These are phyloP conservation scores for Pichiaceae sp. DNA, from an alignment of 1,139 yeast species.

Conservation along the genomic window DNA sequence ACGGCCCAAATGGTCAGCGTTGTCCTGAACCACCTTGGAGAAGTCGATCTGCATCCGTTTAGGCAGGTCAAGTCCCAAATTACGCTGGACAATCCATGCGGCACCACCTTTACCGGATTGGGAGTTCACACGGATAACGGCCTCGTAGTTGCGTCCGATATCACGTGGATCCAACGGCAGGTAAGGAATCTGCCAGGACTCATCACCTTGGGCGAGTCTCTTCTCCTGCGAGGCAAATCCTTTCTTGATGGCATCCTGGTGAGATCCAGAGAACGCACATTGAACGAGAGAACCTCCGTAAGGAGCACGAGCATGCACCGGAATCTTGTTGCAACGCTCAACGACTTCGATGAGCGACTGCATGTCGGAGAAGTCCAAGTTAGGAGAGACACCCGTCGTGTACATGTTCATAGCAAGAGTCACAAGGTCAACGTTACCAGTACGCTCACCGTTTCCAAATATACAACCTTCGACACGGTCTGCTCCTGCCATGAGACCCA, in stretches of 20 bases:
- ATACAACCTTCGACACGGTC: slow-evolving; percentile 97
- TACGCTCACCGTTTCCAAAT: slow-evolving; percentile 97
- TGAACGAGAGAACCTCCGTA: slow-evolving; percentile 95
- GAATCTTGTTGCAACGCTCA: slow-evolving; percentile 92
- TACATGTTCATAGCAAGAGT: slow-evolving; percentile 92
- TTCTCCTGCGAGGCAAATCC: slow-evolving; percentile 65
- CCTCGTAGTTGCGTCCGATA: slow-evolving; percentile 94
- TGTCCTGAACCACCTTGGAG: slow-evolving; percentile 72
- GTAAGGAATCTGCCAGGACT: slow-evolving; percentile 81
- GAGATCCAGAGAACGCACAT: slow-evolving; percentile 94
- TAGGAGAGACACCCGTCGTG: slow-evolving; percentile 88
- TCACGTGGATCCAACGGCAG: slow-evolving; percentile 94
- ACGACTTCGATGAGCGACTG: slow-evolving; percentile 76
- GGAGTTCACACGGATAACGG: slow-evolving; percentile 94
- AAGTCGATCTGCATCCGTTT: slow-evolving; percentile 86
- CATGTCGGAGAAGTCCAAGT: slow-evolving; percentile 81
- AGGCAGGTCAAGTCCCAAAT: slow-evolving; percentile 86
- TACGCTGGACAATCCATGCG: slow-evolving; percentile 89
- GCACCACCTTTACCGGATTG: slow-evolving; percentile 99
- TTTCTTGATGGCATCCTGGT: slow-evolving; percentile 97
- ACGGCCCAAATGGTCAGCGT: slow-evolving; percentile 79
- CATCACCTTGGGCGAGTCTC: slow-evolving; percentile 38
- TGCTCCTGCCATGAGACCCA: slow-evolving; percentile 92
- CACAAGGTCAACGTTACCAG: slow-evolving; percentile 94
- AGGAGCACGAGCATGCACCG: slow-evolving; percentile 88